Percentiles rank a stretch among this genome's conserved stretches.
Conservation (phyloP, 1,284 basidiomycete genomes). For the Leccinum fallax region DNA sequence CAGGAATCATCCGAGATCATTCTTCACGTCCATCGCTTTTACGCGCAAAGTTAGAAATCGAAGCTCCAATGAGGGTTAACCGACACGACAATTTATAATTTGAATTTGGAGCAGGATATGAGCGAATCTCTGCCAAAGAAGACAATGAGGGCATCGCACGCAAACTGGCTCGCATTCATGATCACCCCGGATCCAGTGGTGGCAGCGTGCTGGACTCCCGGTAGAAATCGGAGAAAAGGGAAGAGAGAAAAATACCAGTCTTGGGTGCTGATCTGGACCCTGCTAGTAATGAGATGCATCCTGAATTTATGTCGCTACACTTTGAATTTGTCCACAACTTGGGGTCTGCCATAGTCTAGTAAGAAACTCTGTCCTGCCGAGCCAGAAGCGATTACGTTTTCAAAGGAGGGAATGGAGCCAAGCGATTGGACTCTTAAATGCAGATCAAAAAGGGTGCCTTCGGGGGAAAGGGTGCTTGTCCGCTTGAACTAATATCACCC, state of each 20-base stretch:
- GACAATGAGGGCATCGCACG: not conserved
- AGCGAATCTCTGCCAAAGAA: not conserved
- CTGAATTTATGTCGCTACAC: not conserved
- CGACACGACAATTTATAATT: not conserved
- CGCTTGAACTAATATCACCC: not conserved
- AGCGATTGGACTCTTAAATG: not conserved
- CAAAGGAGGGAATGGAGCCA: not conserved
- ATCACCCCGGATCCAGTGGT: not conserved
- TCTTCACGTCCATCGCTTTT: not conserved
- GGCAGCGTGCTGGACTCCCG: not conserved
- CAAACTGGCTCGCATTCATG: not conserved
- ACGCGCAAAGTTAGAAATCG: not conserved
- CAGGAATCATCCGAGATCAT: not conserved
- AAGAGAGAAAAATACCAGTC: not conserved
- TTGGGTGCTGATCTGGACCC: not conserved
- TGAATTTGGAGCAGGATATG: not conserved
- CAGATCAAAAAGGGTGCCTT: too few relatives aligned
- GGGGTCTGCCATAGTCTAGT: not conserved
- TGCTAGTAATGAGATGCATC: not conserved
- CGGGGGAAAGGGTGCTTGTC: not conserved
- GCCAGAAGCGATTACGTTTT: not conserved
- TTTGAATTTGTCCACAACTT: not conserved
- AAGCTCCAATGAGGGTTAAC: not conserved
- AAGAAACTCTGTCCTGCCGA: not conserved
- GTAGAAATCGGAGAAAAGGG: not conserved